Evolutionary conservation across 805 yeast genomes (phyloP).

Genomic region (Cyberlindnera samutprakarnensis): DNA sequence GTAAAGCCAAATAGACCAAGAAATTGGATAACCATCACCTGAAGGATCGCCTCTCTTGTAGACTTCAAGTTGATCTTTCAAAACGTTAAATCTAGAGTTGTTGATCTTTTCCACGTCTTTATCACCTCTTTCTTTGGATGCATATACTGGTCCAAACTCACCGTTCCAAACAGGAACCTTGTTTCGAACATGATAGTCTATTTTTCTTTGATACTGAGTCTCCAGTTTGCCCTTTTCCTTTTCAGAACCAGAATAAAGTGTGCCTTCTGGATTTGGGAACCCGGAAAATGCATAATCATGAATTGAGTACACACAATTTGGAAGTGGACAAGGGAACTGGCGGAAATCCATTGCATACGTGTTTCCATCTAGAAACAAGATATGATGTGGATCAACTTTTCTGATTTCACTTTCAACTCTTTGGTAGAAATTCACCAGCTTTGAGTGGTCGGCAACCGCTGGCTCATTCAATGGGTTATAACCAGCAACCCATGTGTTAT

Average conservation of each 20-base stretch:
- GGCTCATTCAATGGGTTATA: slow-evolving; percentile 49
- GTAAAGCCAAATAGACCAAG: slow-evolving; percentile 48
- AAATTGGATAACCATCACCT: slow-evolving; percentile 36
- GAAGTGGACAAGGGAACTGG: slow-evolving; percentile 33
- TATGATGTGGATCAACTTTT: slow-evolving; percentile 39
- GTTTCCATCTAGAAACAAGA: slow-evolving; percentile 39
- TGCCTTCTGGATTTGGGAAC: slow-evolving; percentile 31
- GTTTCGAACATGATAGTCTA: slow-evolving; percentile 32
- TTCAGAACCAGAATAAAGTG: slow-evolving; percentile 27
- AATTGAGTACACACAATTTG: slow-evolving; percentile 42
- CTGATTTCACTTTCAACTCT: slow-evolving; percentile 34
- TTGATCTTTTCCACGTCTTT: slow-evolving; percentile 30
- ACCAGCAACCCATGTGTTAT: slow-evolving; percentile 43
- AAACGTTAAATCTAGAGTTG: slow-evolving; percentile 27
- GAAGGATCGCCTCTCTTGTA: slow-evolving; percentile 41
- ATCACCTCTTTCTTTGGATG: slow-evolving; percentile 36
- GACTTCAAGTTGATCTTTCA: slow-evolving; percentile 38
- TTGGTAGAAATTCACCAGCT: slow-evolving; percentile 32
- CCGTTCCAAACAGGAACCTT: slow-evolving; percentile 49
- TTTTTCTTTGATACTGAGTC: slow-evolving; percentile 34
- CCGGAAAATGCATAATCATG: slow-evolving; percentile 41
- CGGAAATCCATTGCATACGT: slow-evolving; percentile 43
- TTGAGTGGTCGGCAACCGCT: slow-evolving; percentile 35
- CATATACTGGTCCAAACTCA: slow-evolving; percentile 45
- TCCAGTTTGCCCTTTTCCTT: slow-evolving; percentile 30